Evolutionary conservation across 306 rosid species (phyloP), one percentile per base, ranked within the genome.

Genomic region (Cicer judaicum): DNA sequence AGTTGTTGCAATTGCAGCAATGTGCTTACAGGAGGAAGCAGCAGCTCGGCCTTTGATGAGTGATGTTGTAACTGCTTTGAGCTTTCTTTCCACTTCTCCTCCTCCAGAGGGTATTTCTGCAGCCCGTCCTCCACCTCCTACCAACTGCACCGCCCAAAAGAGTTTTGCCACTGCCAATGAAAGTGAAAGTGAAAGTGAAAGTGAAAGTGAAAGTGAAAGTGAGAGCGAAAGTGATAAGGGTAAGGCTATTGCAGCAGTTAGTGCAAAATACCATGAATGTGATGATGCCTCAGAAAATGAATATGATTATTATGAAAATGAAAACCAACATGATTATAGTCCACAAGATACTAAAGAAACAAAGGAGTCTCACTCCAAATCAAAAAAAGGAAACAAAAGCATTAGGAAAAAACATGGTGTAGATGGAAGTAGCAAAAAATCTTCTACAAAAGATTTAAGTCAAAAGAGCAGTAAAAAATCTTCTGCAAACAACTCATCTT

Each of bases 11-110:
- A 84, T 91, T 18, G 91, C 97, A 19, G 92, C 98, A 40, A 93
- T 93, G 98, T 93, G 97, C 76, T 81, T 93, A 68, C 98, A 93
- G 80, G 97, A 93, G 70, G 97, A 93, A 87, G 65, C 91, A 49
- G 81, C 81, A 47, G 98, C 88, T 0, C 92, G 98, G 61, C 98
- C 98, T 53, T 81, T 93, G 66, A 93, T 93, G 86, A 86, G 87
- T 63, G 98, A 93, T 67, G 91, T 89, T 57, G 92, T 91, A 38
- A 79, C 85, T 9, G 88, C 98, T 68, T 82, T 93, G 7, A 89
- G 96, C 70, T 93, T 91, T 68, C 96, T 91, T 72, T 83, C 90
- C 11, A 77, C 84, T 1, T 10, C 56, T 16, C 87, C 93, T 21
- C 64, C 62, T 21, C 64, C 79, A 4, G 76, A 36, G 62, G 54